Evolutionary conservation across 108 stramenopile genomes (phyloP), one percentile per base, ranked within the genome.

Genomic region (Nannochloropsis oceanica): DNA sequence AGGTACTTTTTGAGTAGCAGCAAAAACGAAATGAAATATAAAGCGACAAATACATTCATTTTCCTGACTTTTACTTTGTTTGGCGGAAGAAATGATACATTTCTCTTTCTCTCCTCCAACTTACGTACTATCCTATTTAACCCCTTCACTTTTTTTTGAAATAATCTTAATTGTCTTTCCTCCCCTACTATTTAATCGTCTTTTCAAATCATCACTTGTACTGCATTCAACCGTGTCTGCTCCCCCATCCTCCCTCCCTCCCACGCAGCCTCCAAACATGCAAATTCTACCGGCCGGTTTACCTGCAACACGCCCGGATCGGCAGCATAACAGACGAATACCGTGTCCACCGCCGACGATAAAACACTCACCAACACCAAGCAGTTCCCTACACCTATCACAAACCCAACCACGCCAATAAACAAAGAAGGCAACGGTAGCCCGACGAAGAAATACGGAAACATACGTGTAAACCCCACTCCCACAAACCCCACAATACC

Each of bases 171-270:
- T n/a, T 9, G 22, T 73, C 59, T n/a, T 73, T n/a, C n/a, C 59
- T n/a, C n/a, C 18, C 46, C 0, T 73, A 7, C 59, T 3, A 18
- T 85, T n/a, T 13, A 93, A n/a, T 91, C 92, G 50, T 93, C 92
- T 13, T 88, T 81, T 82, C 43, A 91, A n/a, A 18, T 94, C 26
- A 93, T 91, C 59, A 73, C 59, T n/a, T 73, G 59, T n/a, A n/a
- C 59, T 10, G 10, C 59, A 73, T 73, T 73, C 59, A 73, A 73
- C 59, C 22, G 59, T 10, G n/a, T n/a, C 59, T n/a, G 18, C 59
- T 73, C 59, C 59, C 59, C 59, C 59, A n/a, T 10, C 59, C 59
- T 73, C 59, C 59, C 0, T 73, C n/a, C 22, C 22, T 73, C 59
- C 18, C 18, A 73, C n/a, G n/a, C 59, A 73, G 18, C 22, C 22